Percentiles rank a stretch among this genome's conserved stretches.
Conservation (phyloP, 2,329 filamentous ascomycete genomes). For the Cadophora gregata region DNA sequence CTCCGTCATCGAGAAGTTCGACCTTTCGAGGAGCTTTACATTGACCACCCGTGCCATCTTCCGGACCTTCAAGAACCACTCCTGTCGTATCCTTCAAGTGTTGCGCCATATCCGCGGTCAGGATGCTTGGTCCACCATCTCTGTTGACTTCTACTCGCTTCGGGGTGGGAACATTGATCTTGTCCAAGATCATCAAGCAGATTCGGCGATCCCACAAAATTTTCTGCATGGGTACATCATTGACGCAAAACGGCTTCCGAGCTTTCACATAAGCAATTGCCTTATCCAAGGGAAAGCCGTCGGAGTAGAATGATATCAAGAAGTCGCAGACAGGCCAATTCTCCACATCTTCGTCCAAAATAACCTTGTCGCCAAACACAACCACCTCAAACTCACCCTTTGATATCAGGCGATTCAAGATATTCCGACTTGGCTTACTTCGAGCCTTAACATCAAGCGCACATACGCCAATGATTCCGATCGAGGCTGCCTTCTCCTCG, state of each 20-base stretch:
- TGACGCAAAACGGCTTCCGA: conserved; percentile 95
- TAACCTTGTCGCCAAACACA: conserved; percentile 98
- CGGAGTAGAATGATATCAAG: conserved; percentile 96
- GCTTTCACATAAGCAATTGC: conserved; percentile 94
- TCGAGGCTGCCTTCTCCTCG: conserved; percentile 66
- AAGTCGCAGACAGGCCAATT: conserved; percentile 96
- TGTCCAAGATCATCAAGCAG: conserved; percentile 86
- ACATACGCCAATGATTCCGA: conserved; percentile 85
- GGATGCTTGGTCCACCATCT: conserved; percentile 83
- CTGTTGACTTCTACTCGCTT: conserved; percentile 88
- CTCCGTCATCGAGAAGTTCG: conserved; percentile 87
- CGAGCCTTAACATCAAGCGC: conserved; percentile 94
- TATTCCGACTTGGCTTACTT: conserved; percentile 96
- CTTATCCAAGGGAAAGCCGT: conserved; percentile 95
- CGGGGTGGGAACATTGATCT: conserved; percentile 88
- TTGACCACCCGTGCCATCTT: conserved; percentile 66
- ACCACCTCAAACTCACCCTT: conserved; percentile 95
- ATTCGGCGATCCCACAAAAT: conserved; percentile 94
- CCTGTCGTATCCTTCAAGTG: conserved; percentile 83
- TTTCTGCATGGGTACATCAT: conserved; percentile 97
- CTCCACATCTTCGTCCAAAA: conserved; percentile 93
- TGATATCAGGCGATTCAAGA: conserved; percentile 87
- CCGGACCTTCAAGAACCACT: conserved; percentile 72
- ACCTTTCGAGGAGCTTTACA: conserved; percentile 65
- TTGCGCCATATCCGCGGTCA: conserved; percentile 80